These are phyloP conservation scores for Penicillium argentinense DNA, from an alignment of 495 filamentous ascomycete species.

Conservation along the genomic window DNA sequence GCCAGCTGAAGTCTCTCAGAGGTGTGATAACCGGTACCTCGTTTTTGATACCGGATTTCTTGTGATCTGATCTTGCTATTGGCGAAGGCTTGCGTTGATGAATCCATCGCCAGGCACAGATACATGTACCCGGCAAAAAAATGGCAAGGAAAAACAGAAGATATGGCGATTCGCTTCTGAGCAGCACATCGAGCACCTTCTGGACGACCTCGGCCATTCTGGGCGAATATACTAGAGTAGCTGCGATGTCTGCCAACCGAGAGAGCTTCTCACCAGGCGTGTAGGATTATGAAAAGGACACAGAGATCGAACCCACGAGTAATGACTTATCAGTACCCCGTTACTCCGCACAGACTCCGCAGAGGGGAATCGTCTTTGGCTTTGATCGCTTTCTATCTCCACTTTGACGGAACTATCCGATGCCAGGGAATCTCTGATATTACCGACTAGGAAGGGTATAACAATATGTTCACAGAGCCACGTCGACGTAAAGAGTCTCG, in stretches of 20 bases:
- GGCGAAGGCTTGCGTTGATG: background rate
- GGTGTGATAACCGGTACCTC: constrained; percentile 46
- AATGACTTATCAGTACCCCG: background rate
- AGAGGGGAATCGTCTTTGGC: constrained; percentile 1
- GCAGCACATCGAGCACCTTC: background rate
- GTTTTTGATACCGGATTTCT: constrained; percentile 1
- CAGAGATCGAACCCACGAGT: too few species aligned
- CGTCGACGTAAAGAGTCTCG: background rate
- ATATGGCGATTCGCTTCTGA: too few species aligned
- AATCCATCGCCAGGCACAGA: constrained; percentile 1
- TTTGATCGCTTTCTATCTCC: constrained; percentile 5
- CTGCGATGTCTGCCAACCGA: too few species aligned
- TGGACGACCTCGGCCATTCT: background rate
- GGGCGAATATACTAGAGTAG: background rate
- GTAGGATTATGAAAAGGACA: background rate
- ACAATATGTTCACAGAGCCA: constrained; percentile 8
- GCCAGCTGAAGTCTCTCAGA: constrained; percentile 59
- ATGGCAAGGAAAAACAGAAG: background rate
- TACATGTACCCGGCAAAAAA: background rate
- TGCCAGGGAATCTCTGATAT: constrained; percentile 1
- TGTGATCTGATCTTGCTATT: background rate
- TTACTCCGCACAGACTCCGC: constrained; percentile 12
- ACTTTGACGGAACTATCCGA: constrained; percentile 12
- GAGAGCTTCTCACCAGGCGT: background rate
- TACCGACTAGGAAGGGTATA: background rate